Evolutionary conservation across 2,329 filamentous ascomycete genomes (phyloP).

Genomic region (Xenosphaeropsis pyriputrescens): DNA sequence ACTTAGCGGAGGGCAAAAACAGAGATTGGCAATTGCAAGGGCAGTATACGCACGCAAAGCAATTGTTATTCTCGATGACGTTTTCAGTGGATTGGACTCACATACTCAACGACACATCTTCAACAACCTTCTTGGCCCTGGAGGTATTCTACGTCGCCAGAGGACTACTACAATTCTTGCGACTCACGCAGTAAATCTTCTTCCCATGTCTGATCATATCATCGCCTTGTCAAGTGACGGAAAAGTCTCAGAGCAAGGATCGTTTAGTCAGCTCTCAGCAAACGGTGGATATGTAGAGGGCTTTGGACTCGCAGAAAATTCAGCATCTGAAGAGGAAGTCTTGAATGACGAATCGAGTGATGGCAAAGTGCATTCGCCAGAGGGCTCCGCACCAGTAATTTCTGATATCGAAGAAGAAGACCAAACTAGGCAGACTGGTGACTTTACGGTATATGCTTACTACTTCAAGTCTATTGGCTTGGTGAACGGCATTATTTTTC

Average conservation of each 20-base stretch:
- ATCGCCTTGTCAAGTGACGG: slow-evolving; percentile 19
- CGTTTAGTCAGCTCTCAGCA: slow-evolving; percentile 18
- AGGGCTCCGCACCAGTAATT: background rate
- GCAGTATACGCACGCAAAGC: slow-evolving; percentile 7
- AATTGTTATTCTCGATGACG: slow-evolving; percentile 8
- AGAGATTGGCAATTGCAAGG: slow-evolving; percentile 6
- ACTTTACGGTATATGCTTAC: slow-evolving; percentile 6
- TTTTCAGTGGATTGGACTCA: slow-evolving; percentile 9
- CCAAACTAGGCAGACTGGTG: slow-evolving; percentile 3
- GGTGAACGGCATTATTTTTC: slow-evolving; percentile 5
- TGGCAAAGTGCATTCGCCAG: background rate
- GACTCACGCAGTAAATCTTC: slow-evolving; percentile 11
- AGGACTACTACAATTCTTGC: slow-evolving; percentile 20
- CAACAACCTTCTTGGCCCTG: slow-evolving; percentile 3
- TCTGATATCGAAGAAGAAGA: slow-evolving; percentile 1
- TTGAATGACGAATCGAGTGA: too few species aligned
- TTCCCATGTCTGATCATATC: slow-evolving; percentile 21
- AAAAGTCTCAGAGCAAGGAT: slow-evolving; percentile 19
- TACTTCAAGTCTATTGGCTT: slow-evolving; percentile 8
- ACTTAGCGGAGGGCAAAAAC: slow-evolving; percentile 10
- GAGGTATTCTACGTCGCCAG: slow-evolving; percentile 5
- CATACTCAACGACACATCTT: slow-evolving; percentile 6
- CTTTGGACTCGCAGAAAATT: background rate
- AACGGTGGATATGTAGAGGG: slow-evolving; percentile 19
- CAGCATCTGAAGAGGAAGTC: background rate